Percentiles rank a stretch among this genome's conserved stretches.
phyloP scores from a whole-genome alignment of 73 alveolate genomes.

The Stentor coeruleus region DNA sequence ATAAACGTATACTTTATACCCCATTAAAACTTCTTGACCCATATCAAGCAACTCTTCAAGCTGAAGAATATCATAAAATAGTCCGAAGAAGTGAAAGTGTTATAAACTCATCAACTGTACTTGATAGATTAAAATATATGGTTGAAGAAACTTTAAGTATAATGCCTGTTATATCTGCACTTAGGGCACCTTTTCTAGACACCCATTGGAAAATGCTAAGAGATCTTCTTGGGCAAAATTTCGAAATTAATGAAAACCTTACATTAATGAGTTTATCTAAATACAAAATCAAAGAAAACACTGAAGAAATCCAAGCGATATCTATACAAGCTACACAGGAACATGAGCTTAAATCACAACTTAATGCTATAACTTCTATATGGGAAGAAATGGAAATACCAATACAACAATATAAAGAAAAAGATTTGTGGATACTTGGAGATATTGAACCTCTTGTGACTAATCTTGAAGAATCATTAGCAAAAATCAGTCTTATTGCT shows the following conservation, averaged over 20 bases:
- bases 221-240: conserved; percentile 56
- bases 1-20: not conserved
- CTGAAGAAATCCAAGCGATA: conserved; percentile 65
- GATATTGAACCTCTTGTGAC: conserved; percentile 89
- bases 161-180: conserved; percentile 79
- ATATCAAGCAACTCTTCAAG: conserved; percentile 28
- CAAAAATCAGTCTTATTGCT: conserved; percentile 80
- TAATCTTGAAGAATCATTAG: conserved; percentile 91
- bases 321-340: conserved; percentile 84
- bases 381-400: conserved; percentile 79
- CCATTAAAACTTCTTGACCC: not conserved
- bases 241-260: conserved; percentile 64
- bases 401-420: conserved; percentile 62
- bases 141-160: conserved; percentile 74
- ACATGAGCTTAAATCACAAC: conserved; percentile 59
- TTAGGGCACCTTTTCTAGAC: conserved; percentile 50
- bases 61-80: conserved; percentile 57
- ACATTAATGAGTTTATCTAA: conserved; percentile 53
- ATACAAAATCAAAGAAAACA: conserved; percentile 54
- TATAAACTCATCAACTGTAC: conserved; percentile 56
- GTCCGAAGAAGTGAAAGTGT: conserved; percentile 50
- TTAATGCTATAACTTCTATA: conserved; percentile 44
- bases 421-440: conserved; percentile 79
- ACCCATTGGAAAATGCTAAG: conserved; percentile 74
- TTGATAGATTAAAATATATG: conserved; percentile 48